Conservation (phyloP, 2,329 filamentous ascomycete genomes). For the Tricladium varicosporioides region DNA sequence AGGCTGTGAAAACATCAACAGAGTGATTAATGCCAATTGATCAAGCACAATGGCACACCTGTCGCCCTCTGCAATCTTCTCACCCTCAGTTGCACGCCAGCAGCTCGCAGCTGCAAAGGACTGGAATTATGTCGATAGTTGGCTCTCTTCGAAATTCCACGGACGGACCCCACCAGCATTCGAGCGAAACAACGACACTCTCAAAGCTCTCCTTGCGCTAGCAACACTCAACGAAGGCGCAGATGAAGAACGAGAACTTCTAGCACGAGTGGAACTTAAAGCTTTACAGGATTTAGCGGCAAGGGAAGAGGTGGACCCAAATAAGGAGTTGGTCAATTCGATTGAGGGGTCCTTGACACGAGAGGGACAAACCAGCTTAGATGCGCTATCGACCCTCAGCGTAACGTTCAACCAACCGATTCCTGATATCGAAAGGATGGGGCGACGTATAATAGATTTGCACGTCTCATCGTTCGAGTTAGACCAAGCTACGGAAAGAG, state of each 20-base stretch:
- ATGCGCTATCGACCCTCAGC: slow-evolving; percentile 55
- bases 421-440: slow-evolving; percentile 46
- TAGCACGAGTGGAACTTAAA: slow-evolving; percentile 57
- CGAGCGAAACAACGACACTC: slow-evolving; percentile 82
- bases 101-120: slow-evolving; percentile 83
- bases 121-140: slow-evolving; percentile 84
- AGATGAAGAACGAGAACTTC: slow-evolving; percentile 63
- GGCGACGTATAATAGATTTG: slow-evolving; percentile 52
- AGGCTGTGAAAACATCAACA: not conserved
- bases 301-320: slow-evolving; percentile 34
- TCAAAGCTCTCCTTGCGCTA: slow-evolving; percentile 71
- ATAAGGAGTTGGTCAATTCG: slow-evolving; percentile 46
- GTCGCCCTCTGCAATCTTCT: slow-evolving; percentile 57
- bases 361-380: slow-evolving; percentile 55
- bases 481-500: slow-evolving; percentile 54
- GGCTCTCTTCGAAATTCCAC: slow-evolving; percentile 71
- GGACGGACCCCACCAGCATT: slow-evolving; percentile 66
- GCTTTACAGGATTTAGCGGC: slow-evolving; percentile 55
- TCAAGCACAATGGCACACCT: slow-evolving; percentile 36
- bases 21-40: too few relatives aligned
- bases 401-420: slow-evolving; percentile 43
- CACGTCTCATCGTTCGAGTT: slow-evolving; percentile 51
- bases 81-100: slow-evolving; percentile 66
- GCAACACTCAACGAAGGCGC: slow-evolving; percentile 74
- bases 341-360: slow-evolving; percentile 53